phyloP scores from a whole-genome alignment of 768 basidiomycete species.

The Suillus alpinus region DNA sequence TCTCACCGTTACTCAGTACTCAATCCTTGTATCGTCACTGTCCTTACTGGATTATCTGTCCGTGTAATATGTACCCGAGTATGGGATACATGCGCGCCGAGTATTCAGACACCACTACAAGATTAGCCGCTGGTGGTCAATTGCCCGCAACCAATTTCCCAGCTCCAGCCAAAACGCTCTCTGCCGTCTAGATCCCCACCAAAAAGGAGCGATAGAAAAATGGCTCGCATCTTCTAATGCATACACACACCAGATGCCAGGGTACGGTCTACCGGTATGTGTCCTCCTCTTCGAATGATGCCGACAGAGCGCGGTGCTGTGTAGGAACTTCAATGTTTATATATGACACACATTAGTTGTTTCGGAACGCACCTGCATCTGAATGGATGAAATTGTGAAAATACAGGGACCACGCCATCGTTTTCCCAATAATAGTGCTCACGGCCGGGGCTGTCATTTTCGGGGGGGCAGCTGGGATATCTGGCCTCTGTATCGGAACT shows the following conservation, averaged over 20 bases:
- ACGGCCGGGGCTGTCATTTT: background rate
- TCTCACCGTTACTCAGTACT: background rate
- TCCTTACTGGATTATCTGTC: background rate
- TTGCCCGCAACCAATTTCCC: conserved; percentile 34
- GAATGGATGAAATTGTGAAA: conserved; percentile 51
- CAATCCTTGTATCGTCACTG: conserved; percentile 2
- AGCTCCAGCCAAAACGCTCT: conserved; percentile 38
- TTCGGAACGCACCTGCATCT: conserved; percentile 36
- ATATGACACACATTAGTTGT: background rate
- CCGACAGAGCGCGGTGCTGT: conserved; percentile 5
- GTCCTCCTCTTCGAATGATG: conserved; percentile 10
- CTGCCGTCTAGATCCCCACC: conserved; percentile 35
- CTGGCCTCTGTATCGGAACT: background rate
- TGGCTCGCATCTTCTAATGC: conserved; percentile 35
- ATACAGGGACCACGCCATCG: conserved; percentile 48
- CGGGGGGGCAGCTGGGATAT: no score
- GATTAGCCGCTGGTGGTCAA: conserved; percentile 23
- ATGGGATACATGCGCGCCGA: background rate
- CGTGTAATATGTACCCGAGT: background rate
- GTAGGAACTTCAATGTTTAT: background rate
- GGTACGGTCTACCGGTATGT: conserved; percentile 11
- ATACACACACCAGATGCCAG: conserved; percentile 45
- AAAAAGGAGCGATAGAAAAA: conserved; percentile 38
- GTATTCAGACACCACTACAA: background rate
- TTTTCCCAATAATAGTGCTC: conserved; percentile 37